These are phyloP conservation scores for Limtongia smithiae DNA, from an alignment of 805 yeast species.

Conservation along the genomic window DNA sequence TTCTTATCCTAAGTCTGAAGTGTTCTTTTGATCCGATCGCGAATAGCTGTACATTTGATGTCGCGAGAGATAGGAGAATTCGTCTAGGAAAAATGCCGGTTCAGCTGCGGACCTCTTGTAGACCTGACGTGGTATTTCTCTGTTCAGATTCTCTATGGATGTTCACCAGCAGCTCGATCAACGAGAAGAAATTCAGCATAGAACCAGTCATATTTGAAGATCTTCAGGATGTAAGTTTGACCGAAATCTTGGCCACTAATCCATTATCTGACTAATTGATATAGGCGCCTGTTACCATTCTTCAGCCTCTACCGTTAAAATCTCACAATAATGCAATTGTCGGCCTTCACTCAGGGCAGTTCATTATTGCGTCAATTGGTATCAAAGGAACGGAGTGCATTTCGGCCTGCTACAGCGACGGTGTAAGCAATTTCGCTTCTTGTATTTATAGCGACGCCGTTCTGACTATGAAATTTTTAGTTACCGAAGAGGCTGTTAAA, in stretches of 20 bases:
- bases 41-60: not conserved
- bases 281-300: too few relatives aligned
- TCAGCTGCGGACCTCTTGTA: conserved; percentile 5
- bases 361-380: too few relatives aligned
- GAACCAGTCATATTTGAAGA: conserved; percentile 15
- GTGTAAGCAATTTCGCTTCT: too few relatives aligned
- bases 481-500: conserved; percentile 7
- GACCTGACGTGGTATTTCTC: conserved; percentile 4
- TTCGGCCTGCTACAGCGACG: too few relatives aligned
- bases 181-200: not conserved
- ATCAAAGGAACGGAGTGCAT: too few relatives aligned
- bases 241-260: not conserved
- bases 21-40: not conserved
- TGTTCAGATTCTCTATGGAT: conserved; percentile 17
- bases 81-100: conserved; percentile 17
- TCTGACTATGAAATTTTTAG: not conserved
- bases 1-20: not conserved
- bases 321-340: not conserved
- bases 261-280: conserved; percentile 1
- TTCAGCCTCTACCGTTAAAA: not conserved
- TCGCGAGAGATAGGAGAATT: not conserved
- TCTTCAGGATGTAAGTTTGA: conserved; percentile 2
- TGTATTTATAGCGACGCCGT: too few relatives aligned
- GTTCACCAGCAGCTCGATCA: not conserved
- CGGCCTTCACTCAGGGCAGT: not conserved